phyloP scores from a whole-genome alignment of 768 basidiomycete genomes.

The Naganishia antarctica region DNA sequence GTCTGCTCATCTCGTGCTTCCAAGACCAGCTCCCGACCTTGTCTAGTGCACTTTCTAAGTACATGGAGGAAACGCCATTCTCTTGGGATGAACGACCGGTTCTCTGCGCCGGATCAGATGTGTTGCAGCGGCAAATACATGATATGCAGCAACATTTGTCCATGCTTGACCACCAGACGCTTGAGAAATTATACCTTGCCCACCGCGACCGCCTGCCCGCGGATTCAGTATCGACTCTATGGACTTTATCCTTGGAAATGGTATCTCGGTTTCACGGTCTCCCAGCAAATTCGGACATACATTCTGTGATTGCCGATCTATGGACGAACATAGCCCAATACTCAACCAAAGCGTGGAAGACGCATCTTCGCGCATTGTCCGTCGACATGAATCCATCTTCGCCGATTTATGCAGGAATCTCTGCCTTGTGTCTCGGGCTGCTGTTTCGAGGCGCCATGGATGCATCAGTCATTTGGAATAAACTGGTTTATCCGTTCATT shows the following conservation, averaged over 20 bases:
- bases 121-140: neutral
- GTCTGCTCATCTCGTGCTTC: neutral
- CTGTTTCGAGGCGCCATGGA: constrained; percentile 5
- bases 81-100: neutral
- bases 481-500: neutral
- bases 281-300: neutral
- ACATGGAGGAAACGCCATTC: too few relatives aligned
- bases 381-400: neutral
- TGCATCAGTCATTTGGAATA: neutral
- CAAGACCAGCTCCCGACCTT: constrained; percentile 1
- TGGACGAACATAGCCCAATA: constrained; percentile 4
- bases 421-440: constrained; percentile 3
- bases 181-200: neutral
- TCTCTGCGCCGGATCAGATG: neutral
- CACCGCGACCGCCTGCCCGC: neutral
- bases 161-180: neutral
- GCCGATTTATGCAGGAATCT: neutral
- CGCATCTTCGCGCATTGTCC: neutral
- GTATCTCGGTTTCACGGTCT: neutral
- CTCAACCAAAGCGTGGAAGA: neutral
- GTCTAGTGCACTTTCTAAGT: neutral
- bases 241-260: constrained; percentile 9
- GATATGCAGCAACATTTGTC: neutral
- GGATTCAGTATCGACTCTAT: constrained; percentile 1
- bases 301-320: neutral